Conservation (phyloP, 2,329 filamentous ascomycete genomes). For the Knufia petricola region DNA sequence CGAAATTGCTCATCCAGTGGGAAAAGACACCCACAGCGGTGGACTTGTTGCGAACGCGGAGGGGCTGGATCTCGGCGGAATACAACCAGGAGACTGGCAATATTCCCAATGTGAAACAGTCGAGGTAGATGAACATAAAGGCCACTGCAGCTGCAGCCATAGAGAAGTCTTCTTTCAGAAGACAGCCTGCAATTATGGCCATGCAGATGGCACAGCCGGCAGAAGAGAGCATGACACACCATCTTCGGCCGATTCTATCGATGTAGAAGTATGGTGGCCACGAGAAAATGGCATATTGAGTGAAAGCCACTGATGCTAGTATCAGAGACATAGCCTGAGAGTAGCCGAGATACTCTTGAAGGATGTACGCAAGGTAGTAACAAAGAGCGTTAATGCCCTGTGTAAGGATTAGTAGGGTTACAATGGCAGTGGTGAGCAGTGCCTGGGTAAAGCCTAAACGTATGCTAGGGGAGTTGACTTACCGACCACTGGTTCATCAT, state of each 20-base stretch:
- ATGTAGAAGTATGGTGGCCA: slow-evolving; percentile 40
- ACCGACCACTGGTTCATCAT: slow-evolving; percentile 20
- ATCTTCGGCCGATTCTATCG: slow-evolving; percentile 33
- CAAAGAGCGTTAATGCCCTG: slow-evolving; percentile 8
- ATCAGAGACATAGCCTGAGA: slow-evolving; percentile 36
- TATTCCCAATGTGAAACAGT: slow-evolving; percentile 35
- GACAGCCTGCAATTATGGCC: slow-evolving; percentile 32
- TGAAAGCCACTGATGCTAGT: slow-evolving; percentile 37
- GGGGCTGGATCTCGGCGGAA: slow-evolving; percentile 41
- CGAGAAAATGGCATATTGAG: slow-evolving; percentile 34
- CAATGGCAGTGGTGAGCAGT: too few relatives aligned
- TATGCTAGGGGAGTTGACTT: too few relatives aligned
- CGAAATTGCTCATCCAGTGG: slow-evolving; percentile 42
- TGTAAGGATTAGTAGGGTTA: too few relatives aligned
- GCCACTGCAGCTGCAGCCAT: slow-evolving; percentile 35
- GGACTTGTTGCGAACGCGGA: slow-evolving; percentile 42
- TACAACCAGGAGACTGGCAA: slow-evolving; percentile 45
- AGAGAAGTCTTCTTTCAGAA: slow-evolving; percentile 30
- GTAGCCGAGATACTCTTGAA: slow-evolving; percentile 39
- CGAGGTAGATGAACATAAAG: slow-evolving; percentile 42
- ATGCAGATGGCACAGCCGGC: slow-evolving; percentile 31
- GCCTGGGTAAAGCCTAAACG: too few relatives aligned
- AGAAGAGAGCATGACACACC: slow-evolving; percentile 31
- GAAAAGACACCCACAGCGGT: slow-evolving; percentile 40
- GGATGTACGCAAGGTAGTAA: slow-evolving; percentile 13